Base-by-base conservation (phyloP, 305 asterid genomes). In the Fraxinus dipetala region DNA sequence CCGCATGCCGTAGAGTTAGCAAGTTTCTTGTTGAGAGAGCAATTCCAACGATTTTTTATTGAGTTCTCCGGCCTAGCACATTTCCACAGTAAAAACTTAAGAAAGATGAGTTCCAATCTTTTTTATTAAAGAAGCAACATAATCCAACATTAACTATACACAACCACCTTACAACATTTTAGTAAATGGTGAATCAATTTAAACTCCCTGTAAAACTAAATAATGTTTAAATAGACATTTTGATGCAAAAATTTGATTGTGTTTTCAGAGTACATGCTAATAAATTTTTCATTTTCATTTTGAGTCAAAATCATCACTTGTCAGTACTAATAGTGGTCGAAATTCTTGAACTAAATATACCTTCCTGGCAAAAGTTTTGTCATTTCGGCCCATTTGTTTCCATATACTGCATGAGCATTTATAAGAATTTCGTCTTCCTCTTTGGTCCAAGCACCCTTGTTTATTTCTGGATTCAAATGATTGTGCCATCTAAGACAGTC, bases 321-420 rank as follows among this genome's bases (percentile, higher is more conserved):
- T 16, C 32, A 56, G 16, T 31, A 56, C 31, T 10, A 80, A 72
- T 73, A 34, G 56, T 43, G 79, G 18, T 48, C 2, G 59, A 81
- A 79, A 56, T 43, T 74, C 32, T 43, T 16, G 77, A 65, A 74
- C 79, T 31, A 65, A 84, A 31, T 40, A 28, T 89, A 91, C 97
- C 94, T 91, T 79, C 95, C 93, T 1, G 85, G 91, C 80, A 92
- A 82, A 79, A 82, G 70, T 84, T 89, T 91, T 28, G 93, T 85
- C 59, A 92, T 81, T 79, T 89, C 88, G 32, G 91, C 91, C 97
- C 97, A 92, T 83, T 80, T 88, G 81, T 92, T 92, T 24, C 95
- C 95, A 79, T 84, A 85, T 11, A 32, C 38, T 63, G 84, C 76
- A 61, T 90, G 97, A 8, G 90, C 91, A 18, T 83, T 78, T 54